Percentiles rank a stretch among this genome's conserved stretches.
Conservation (phyloP, 2,329 filamentous ascomycete species). For the Pseudocercospora macadamiae region DNA sequence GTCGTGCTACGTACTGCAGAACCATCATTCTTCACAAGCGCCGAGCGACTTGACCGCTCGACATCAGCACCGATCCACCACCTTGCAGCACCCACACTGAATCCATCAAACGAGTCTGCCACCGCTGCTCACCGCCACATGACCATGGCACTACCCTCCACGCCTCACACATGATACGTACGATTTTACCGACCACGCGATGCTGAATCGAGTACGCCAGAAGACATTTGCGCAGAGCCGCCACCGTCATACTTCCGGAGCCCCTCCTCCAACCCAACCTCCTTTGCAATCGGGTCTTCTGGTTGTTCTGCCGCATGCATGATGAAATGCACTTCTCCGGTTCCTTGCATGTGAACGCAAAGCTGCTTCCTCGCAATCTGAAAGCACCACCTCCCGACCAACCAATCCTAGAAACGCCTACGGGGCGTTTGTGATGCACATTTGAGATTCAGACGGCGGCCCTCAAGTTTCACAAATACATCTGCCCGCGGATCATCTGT, state of each 20-base stretch:
- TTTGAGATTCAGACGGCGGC: neutral
- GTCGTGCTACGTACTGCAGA: neutral
- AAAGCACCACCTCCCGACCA: neutral
- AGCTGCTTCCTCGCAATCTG: neutral
- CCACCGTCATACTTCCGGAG: neutral
- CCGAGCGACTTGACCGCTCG: neutral
- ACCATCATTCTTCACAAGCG: neutral
- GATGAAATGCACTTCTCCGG: neutral
- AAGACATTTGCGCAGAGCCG: neutral
- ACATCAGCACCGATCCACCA: neutral
- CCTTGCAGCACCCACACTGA: neutral
- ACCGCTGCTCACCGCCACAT: constrained; percentile 1
- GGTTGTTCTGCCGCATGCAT: constrained; percentile 1
- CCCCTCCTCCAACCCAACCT: neutral
- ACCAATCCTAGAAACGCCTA: neutral
- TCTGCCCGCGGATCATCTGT: constrained; percentile 5
- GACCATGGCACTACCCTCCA: neutral
- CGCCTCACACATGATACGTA: neutral
- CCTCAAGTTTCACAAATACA: neutral
- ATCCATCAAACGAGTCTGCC: neutral
- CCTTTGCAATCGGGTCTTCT: neutral
- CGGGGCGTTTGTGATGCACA: constrained; percentile 1
- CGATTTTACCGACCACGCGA: neutral
- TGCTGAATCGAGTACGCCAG: neutral
- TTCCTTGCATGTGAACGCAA: neutral